These are phyloP conservation scores for Austroboletus festivus DNA, from an alignment of 768 basidiomycete genomes.

Conservation along the genomic window DNA sequence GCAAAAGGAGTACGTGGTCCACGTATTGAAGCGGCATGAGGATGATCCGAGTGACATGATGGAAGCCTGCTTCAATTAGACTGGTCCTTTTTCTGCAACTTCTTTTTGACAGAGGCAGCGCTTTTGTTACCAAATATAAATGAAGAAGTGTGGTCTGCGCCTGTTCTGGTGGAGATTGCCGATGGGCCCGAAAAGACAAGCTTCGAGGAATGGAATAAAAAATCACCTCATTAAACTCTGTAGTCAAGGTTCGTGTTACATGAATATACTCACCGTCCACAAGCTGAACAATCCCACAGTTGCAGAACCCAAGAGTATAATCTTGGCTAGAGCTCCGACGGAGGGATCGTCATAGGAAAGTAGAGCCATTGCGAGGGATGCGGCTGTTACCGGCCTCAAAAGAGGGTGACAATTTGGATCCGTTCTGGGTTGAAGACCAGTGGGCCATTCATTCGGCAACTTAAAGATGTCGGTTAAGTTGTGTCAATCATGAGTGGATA, in stretches of 20 bases:
- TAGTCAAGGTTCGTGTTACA: conserved; percentile 27
- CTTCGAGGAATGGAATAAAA: conserved; percentile 32
- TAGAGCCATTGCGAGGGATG: conserved; percentile 53
- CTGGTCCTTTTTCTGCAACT: conserved; percentile 48
- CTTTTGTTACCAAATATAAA: conserved; percentile 77
- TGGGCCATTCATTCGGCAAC: conserved; percentile 44
- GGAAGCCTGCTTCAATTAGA: conserved; percentile 15
- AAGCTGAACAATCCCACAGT: conserved; percentile 62
- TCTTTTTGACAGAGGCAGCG: conserved; percentile 62
- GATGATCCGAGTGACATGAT: conserved; percentile 18
- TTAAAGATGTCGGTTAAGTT: conserved; percentile 15
- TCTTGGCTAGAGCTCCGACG: conserved; percentile 54
- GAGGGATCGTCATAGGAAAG: conserved; percentile 60
- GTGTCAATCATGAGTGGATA: conserved; percentile 3
- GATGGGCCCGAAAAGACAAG: conserved; percentile 59
- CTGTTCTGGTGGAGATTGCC: conserved; percentile 64
- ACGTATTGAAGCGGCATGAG: conserved; percentile 9
- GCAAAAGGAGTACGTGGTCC: not conserved
- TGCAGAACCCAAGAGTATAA: conserved; percentile 48
- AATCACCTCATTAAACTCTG: conserved; percentile 14
- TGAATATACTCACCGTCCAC: conserved; percentile 56
- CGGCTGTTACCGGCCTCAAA: conserved; percentile 55
- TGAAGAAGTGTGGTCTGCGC: conserved; percentile 74
- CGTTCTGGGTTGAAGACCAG: conserved; percentile 28
- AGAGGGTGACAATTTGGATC: conserved; percentile 52